A percentile compares a stretch with the other conserved stretches of the same genome.
These are phyloP conservation scores for Schoenoplectus tabernaemontani DNA, from an alignment of 202 grass and related monocot genomes.

Conservation along the genomic window DNA sequence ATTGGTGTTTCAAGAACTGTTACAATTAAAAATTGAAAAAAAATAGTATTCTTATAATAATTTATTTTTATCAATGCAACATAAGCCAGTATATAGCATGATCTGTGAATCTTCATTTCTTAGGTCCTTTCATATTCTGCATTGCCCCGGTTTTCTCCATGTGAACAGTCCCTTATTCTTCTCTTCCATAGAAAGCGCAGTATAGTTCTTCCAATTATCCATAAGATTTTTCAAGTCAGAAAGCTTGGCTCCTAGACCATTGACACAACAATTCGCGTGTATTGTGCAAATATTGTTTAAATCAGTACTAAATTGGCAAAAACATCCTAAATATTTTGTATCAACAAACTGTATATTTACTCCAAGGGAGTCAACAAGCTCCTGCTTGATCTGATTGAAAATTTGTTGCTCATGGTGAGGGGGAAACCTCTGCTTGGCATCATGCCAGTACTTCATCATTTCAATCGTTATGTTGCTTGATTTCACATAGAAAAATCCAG, in stretches of 20 bases:
- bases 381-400: slow-evolving; percentile 39
- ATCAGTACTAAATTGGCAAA: slow-evolving; percentile 24
- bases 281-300: slow-evolving; percentile 36
- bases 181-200: slow-evolving; percentile 1
- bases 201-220: slow-evolving; percentile 39
- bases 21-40: no score
- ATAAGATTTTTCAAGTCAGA: slow-evolving; percentile 27
- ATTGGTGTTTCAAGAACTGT: no score
- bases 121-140: not conserved
- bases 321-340: slow-evolving; percentile 28
- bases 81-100: no score
- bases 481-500: slow-evolving; percentile 48
- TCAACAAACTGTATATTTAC: slow-evolving; percentile 34
- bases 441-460: slow-evolving; percentile 36
- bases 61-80: no score
- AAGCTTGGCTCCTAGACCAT: slow-evolving; percentile 38
- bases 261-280: slow-evolving; percentile 49
- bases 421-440: slow-evolving; percentile 32
- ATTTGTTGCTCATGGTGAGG: slow-evolving; percentile 33
- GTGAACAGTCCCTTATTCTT: not conserved
- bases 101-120: not conserved
- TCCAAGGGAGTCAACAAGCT: slow-evolving; percentile 5
- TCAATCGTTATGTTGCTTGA: slow-evolving; percentile 24
- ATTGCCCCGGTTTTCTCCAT: not conserved
- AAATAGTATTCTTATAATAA: no score